phyloP scores from a whole-genome alignment of 805 yeast genomes.

The Kodamaea lidongshanica region DNA sequence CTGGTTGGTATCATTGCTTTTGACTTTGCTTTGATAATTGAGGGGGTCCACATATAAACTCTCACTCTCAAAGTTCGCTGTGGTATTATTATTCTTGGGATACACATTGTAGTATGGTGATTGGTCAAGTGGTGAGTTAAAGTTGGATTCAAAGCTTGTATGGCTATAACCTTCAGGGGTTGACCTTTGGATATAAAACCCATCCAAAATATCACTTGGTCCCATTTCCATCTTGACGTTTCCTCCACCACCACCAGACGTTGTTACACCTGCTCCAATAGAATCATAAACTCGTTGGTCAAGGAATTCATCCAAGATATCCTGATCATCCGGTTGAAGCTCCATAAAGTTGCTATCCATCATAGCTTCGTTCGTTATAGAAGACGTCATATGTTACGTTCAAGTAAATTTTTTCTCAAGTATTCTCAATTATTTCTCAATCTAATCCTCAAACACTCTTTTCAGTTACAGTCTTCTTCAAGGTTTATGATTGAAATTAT shows the following conservation, averaged over 20 bases:
- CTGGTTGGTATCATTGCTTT: neutral
- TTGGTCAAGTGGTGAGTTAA: slow-evolving; percentile 1
- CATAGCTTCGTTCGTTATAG: slow-evolving; percentile 18
- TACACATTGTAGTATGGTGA: neutral
- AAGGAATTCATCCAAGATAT: slow-evolving; percentile 51
- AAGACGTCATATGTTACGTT: slow-evolving; percentile 13
- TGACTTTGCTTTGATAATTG: slow-evolving; percentile 4
- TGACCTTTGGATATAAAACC: slow-evolving; percentile 11
- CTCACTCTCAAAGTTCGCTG: slow-evolving; percentile 15
- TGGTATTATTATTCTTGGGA: too few species aligned
- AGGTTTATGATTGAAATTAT: neutral
- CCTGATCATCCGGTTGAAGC: slow-evolving; percentile 32
- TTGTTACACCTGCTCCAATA: slow-evolving; percentile 16
- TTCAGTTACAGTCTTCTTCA: neutral
- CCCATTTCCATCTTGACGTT: slow-evolving; percentile 11
- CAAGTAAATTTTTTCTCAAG: slow-evolving; percentile 2
- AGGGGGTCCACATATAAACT: slow-evolving; percentile 19
- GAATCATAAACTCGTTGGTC: slow-evolving; percentile 47
- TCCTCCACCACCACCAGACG: slow-evolving; percentile 6
- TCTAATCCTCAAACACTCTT: neutral
- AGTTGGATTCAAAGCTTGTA: slow-evolving; percentile 2
- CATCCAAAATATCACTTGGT: slow-evolving; percentile 14
- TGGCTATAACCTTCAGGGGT: too few species aligned
- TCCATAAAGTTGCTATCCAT: slow-evolving; percentile 19
- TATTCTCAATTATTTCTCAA: neutral